These are phyloP conservation scores for Mortierella hygrophila DNA, from an alignment of 192 early-diverging fungal genomes.

Conservation along the genomic window DNA sequence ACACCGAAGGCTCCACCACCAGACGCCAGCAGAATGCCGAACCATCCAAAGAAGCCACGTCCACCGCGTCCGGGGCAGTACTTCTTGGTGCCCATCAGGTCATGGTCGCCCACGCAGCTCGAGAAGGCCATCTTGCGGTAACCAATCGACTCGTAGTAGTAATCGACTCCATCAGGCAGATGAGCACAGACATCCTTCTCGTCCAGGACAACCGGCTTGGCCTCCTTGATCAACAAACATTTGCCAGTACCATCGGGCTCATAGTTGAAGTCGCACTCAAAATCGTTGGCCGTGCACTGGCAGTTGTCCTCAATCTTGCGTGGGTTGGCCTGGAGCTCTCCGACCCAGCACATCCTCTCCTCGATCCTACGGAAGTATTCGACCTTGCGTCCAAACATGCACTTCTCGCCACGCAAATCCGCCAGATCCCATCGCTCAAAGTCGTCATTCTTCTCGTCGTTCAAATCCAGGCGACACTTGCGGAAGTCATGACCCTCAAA, in stretches of 20 bases:
- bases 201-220: constrained; percentile 60
- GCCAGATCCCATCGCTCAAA: constrained; percentile 78
- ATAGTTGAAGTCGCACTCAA: constrained; percentile 93
- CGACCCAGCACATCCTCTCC: constrained; percentile 80
- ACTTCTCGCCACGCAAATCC: constrained; percentile 66
- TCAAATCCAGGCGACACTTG: constrained; percentile 56
- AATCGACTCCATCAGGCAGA: constrained; percentile 69
- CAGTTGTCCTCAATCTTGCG: constrained; percentile 72
- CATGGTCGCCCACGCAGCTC: constrained; percentile 79
- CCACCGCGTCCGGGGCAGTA: constrained; percentile 74
- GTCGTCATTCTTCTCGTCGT: constrained; percentile 66
- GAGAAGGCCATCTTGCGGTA: constrained; percentile 93
- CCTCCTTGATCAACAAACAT: constrained; percentile 75
- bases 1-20: constrained; percentile 25
- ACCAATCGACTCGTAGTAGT: constrained; percentile 81
- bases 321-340: constrained; percentile 73
- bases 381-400: constrained; percentile 75
- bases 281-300: constrained; percentile 82
- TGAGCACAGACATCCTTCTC: constrained; percentile 56
- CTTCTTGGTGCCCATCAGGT: constrained; percentile 69
- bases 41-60: constrained; percentile 47
- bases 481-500: constrained; percentile 59
- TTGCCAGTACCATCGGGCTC: constrained; percentile 70
- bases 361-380: constrained; percentile 81
- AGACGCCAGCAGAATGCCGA: constrained; percentile 38